These are phyloP conservation scores for Venturia nashicola DNA, from an alignment of 2,329 filamentous ascomycete species.

Conservation along the genomic window DNA sequence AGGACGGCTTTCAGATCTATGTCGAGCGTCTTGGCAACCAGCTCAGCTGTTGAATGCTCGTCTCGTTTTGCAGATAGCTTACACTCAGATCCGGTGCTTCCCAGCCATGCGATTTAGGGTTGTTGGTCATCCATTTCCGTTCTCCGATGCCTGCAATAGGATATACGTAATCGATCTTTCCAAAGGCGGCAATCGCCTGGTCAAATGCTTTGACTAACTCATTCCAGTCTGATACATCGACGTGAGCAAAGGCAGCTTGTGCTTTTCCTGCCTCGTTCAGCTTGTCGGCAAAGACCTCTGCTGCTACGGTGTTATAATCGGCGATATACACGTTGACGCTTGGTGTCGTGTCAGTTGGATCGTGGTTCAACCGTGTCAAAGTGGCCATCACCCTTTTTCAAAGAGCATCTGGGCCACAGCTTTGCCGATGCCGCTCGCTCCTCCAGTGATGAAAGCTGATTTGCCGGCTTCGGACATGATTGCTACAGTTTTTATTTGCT, in stretches of 20 bases:
- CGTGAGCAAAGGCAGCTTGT: neutral
- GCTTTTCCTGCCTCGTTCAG: neutral
- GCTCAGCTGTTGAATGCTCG: neutral
- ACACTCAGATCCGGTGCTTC: conserved; percentile 25
- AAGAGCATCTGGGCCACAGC: conserved; percentile 6
- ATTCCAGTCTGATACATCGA: conserved; percentile 5
- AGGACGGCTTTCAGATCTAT: conserved; percentile 31
- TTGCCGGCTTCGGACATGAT: neutral
- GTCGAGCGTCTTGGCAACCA: conserved; percentile 19
- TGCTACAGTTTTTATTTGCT: neutral
- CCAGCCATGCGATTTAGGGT: conserved; percentile 16
- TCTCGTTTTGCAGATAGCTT: neutral
- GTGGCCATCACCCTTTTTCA: conserved; percentile 5
- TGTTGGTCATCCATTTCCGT: conserved; percentile 22
- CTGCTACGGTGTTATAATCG: neutral
- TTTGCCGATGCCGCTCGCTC: conserved; percentile 7
- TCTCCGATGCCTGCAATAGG: conserved; percentile 10
- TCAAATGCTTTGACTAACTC: conserved; percentile 4
- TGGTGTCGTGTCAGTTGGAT: neutral
- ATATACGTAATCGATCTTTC: conserved; percentile 7
- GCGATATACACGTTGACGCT: conserved; percentile 7
- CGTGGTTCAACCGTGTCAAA: neutral
- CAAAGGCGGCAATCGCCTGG: neutral
- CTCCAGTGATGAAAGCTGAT: conserved; percentile 7
- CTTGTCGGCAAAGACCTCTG: neutral